These are phyloP conservation scores for Candida boidinii DNA, from an alignment of 805 yeast species.

Conservation along the genomic window DNA sequence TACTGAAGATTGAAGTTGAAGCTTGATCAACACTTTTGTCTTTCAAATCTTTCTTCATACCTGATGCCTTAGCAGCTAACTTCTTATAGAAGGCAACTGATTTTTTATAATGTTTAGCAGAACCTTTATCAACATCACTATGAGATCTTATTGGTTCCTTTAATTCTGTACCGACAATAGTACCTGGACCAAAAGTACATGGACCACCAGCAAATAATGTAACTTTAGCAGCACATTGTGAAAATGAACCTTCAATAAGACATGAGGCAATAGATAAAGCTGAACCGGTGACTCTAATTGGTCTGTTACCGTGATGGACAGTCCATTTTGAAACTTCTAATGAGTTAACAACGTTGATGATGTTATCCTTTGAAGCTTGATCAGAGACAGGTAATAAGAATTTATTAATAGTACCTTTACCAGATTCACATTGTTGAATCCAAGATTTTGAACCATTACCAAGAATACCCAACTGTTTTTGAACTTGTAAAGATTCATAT, in stretches of 20 bases:
- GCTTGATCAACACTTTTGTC: constrained; percentile 28
- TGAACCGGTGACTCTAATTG: constrained; percentile 87
- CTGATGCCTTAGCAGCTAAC: constrained; percentile 63
- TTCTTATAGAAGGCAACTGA: constrained; percentile 76
- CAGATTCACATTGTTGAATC: constrained; percentile 31
- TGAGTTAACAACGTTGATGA: constrained; percentile 71
- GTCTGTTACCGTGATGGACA: constrained; percentile 72
- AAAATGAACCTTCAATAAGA: constrained; percentile 72
- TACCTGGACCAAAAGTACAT: constrained; percentile 90
- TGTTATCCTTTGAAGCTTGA: constrained; percentile 63
- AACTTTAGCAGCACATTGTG: constrained; percentile 82
- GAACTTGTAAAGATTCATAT: constrained; percentile 35
- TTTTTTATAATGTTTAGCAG: constrained; percentile 79
- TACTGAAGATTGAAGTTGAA: constrained; percentile 58
- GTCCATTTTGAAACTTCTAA: constrained; percentile 66
- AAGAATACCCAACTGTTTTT: constrained; percentile 26
- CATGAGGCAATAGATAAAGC: constrained; percentile 82
- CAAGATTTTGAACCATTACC: constrained; percentile 28
- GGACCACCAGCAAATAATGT: constrained; percentile 93
- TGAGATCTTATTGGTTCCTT: constrained; percentile 97
- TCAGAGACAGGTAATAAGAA: constrained; percentile 27
- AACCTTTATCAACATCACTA: constrained; percentile 88
- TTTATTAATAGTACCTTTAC: constrained; percentile 30
- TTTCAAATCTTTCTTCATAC: constrained; percentile 26
- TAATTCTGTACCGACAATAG: constrained; percentile 83